Base-by-base conservation (phyloP, 2,329 filamentous ascomycete genomes). In the Tolypocladium sp. region DNA sequence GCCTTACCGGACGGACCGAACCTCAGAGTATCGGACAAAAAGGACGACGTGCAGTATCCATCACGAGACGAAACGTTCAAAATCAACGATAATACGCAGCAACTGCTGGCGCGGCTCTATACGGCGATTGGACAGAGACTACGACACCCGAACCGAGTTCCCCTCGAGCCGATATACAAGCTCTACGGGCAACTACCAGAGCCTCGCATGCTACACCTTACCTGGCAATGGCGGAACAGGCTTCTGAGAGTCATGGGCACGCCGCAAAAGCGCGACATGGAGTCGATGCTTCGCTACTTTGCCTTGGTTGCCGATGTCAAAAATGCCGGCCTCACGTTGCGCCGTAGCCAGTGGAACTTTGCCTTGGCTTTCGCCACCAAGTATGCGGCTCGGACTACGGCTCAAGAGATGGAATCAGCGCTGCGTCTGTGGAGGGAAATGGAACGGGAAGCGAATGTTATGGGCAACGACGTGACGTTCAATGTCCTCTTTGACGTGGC, bases 401-500 rank as follows among this genome's bases (percentile, higher is more conserved):
- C 70, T 73, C 90, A 51, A 78, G 90, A 71, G 54, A 65, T 75
- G 61, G 72, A 75, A 35, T 81, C 84, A 6, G 87, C 90, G 0
- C 77, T 99, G 53, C 82, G 85, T 55, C 74, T 95, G 30, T 99
- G 93, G 92, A 86, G 84, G 63, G 86, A 94, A 66, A 97, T 97
- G 92, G 94, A 99, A 72, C 80, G 83, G 54, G 76, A 84, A 5
- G 86, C 86, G 2, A 81, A 83, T 1, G 72, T 91, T 17, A 75
- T 76, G 64, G 87, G 83, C 41, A 89, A 89, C 65, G 80, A 85
- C 55, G 87, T 92, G n/a, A 96, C 93, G 0, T 95, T 99, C 73
- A 96, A 94, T 69, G 89, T 97, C 54, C 81, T 99, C 15, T 97
- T 96, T 66, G 90, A 97, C 68, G 83, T 91, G 13, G 91, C 94